Percentiles rank a stretch among this genome's conserved stretches.
These are phyloP conservation scores for Vachellia pachyceras DNA, from an alignment of 306 rosid genomes.

Conservation along the genomic window DNA sequence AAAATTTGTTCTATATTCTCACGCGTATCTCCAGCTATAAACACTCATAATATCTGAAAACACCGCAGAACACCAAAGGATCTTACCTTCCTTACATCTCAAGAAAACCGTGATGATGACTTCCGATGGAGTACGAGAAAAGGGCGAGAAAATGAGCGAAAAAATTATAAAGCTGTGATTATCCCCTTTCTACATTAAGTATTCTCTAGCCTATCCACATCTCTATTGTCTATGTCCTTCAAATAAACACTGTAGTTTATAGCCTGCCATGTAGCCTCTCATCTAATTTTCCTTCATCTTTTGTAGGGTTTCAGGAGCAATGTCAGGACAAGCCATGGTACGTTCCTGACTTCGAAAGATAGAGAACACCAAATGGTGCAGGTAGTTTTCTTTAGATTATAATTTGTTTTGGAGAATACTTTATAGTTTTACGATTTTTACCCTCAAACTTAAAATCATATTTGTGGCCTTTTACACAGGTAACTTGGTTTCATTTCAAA, in stretches of 20 bases:
- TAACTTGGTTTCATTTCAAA: neutral
- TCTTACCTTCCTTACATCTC: neutral
- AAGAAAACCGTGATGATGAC: neutral
- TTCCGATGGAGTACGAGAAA: neutral
- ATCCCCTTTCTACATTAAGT: neutral
- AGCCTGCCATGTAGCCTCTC: neutral
- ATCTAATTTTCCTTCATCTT: slow-evolving; percentile 31
- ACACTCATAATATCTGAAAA: neutral
- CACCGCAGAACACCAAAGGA: neutral
- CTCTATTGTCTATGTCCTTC: neutral
- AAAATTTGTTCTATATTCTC: neutral
- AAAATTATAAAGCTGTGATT: neutral
- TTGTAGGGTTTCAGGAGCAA: slow-evolving; percentile 80
- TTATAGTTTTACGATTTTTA: neutral
- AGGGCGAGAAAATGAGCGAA: neutral
- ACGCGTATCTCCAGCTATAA: neutral
- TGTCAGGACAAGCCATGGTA: slow-evolving; percentile 94
- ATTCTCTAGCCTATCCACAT: neutral
- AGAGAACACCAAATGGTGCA: slow-evolving; percentile 73
- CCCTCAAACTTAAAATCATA: neutral
- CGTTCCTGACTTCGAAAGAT: slow-evolving; percentile 71
- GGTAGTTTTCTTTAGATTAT: slow-evolving; percentile 42
- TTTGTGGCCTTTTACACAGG: neutral
- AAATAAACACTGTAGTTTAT: neutral
- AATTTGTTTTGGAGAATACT: neutral